Evolutionary conservation across 2,329 filamentous ascomycete species (phyloP), one percentile per base, ranked within the genome.

Genomic region (Botrytis porri): DNA sequence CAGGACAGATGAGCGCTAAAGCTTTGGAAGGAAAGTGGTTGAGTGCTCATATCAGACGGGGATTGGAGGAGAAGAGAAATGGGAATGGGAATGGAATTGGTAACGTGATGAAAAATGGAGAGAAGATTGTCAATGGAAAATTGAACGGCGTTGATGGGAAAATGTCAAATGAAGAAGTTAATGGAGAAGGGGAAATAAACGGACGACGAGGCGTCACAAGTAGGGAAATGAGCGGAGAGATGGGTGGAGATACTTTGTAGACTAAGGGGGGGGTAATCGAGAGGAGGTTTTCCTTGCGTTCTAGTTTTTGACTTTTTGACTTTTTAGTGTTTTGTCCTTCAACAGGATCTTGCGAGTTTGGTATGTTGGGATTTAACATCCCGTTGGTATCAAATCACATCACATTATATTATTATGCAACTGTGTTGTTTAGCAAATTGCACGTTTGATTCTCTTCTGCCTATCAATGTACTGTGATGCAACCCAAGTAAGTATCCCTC

Each of bases 1-100:
- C 91, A 20, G 86, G 84, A 77, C 85, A 88, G 78, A 90, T 93
- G 87, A 78, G 82, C 8, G 76, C 80, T 20, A 81, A 82, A 60
- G 84, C 88, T 77, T 83, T 93, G 75, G 82, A 85, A 59, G 86
- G 88, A 57, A 83, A 88, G 74, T 92, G 87, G 85, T 83, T 92
- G 59, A 91, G 89, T 73, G 48, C 29, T 20, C 69, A 75, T 80
- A 59, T 74, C 16, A 32, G 43, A 22, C 59, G 35, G 63, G 45
- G 61, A 48, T 71, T 48, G 18, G 70, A 72, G 63, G 61, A 69
- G 63, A 45, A 25, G 35, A 29, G 16, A 14, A 32, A 32, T 25
- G 65, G 22, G 5, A 45, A 65, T 35, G 29, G n/a, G 5, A 45
- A 65, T 35, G 29, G n/a, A 4, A 39, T 54, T 57, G 45, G 35